Evolutionary conservation across 2,329 filamentous ascomycete species (phyloP).

Genomic region (Fusarium setosum): DNA sequence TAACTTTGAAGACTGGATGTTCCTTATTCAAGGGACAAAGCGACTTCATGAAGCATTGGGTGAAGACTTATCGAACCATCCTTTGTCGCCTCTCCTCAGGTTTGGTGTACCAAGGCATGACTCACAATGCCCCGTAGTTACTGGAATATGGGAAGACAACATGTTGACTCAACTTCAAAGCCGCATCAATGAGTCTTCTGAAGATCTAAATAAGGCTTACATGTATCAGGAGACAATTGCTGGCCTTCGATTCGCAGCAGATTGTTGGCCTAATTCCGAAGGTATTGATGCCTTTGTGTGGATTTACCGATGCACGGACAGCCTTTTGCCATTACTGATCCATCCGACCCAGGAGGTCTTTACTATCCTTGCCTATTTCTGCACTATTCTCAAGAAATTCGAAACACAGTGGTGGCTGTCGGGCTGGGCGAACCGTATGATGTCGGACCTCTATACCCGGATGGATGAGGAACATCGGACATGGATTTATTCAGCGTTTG

Average conservation of each 20-base stretch:
- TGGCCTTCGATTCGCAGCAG: no score
- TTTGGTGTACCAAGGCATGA: no score
- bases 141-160: conserved; percentile 36
- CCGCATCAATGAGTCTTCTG: conserved; percentile 49
- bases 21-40: conserved; percentile 25
- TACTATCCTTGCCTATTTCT: conserved; percentile 50
- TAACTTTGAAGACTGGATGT: conserved; percentile 33
- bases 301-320: no score
- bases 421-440: conserved; percentile 36
- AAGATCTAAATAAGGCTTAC: conserved; percentile 6
- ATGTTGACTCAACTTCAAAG: conserved; percentile 54
- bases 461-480: conserved; percentile 50
- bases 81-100: no score
- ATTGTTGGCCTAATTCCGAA: no score
- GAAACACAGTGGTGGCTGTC: conserved; percentile 51
- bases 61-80: background rate
- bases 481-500: conserved; percentile 42
- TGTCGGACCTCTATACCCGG: conserved; percentile 3
- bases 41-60: background rate
- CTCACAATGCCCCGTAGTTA: background rate
- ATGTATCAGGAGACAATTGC: no score
- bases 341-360: conserved; percentile 44
- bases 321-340: conserved; percentile 37
- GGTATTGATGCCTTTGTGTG: no score
- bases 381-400: conserved; percentile 45